Evolutionary conservation across 305 asterid genomes (phyloP), one percentile per base, ranked within the genome.

Genomic region (Fraxinus ornus): DNA sequence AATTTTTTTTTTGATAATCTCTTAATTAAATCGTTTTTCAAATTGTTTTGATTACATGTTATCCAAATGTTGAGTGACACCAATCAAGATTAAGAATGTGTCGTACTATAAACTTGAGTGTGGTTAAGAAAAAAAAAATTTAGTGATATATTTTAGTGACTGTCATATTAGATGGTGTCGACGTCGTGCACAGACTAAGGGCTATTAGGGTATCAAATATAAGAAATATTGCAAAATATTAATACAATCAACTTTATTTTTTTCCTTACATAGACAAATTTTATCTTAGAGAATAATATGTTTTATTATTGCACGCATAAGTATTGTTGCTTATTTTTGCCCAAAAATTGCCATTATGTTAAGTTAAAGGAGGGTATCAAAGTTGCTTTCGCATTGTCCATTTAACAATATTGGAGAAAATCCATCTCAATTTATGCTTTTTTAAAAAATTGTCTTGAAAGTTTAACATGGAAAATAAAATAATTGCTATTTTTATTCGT

Each of bases 301-400:
- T 30, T 2, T 39, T 72, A 73, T 57, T 28, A 0, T 60, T 57
- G 1, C 7, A 19, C 52, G 55, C 26, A 39, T 33, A 7, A 19
- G 57, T 12, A 39, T 49, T 37, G 35, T 47, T 81, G 68, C 33
- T 82, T 81, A 79, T 44, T 64, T 60, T 2, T 21, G n/a, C 30
- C 30, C 12, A 62, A 15, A 64, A 41, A 19, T 79, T 76, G 68
- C 83, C 81, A 80, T 77, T 72, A 37, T 76, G 83, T 82, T 21
- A 85, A 77, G 88, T 74, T 85, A 85, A 84, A 87, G 86, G 75
- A 74, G 88, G 62, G 88, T 74, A 80, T 82, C 85, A 77, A 55
- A 76, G 68, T 19, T 35, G 39, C 47, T 36, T 39, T 60, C 3
- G 70, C 28, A 73, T 41, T 33, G 37, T 55, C 30, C 41, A 7